phyloP scores from a whole-genome alignment of 108 stramenopile genomes.

The Stephanodiscus minutulus region DNA sequence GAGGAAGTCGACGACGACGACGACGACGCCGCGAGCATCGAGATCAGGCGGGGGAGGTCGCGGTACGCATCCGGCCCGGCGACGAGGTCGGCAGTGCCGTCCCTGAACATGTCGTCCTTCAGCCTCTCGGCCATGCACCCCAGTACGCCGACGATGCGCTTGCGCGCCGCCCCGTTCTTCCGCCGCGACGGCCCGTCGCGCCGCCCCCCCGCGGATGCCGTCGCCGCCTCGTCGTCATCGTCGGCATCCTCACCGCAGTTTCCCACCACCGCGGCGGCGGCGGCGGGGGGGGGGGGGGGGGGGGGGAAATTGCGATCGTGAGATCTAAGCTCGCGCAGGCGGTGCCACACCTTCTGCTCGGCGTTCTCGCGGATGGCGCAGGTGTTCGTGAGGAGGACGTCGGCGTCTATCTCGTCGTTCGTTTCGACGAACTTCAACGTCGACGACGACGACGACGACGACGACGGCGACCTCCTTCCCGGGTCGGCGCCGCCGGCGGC shows the following conservation, averaged over 20 bases:
- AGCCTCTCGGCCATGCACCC: conserved; percentile 99
- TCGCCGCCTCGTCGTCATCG: background rate
- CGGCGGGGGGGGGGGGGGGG: background rate
- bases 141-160: conserved; percentile 91
- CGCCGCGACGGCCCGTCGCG: background rate
- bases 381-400: conserved; percentile 94
- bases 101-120: conserved; percentile 88
- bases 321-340: conserved; percentile 64
- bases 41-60: conserved; percentile 90
- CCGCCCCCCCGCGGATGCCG: background rate
- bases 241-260: background rate
- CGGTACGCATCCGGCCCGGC: conserved; percentile 99
- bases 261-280: too few species aligned
- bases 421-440: conserved; percentile 43
- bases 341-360: conserved; percentile 95
- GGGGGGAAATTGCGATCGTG: conserved; percentile 37
- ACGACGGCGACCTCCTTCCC: too few species aligned
- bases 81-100: conserved; percentile 90
- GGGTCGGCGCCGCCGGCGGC: background rate
- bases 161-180: conserved; percentile 8
- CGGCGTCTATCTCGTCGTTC: conserved; percentile 58
- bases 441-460: conserved; percentile 3
- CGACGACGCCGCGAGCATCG: conserved; percentile 44
- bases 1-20: background rate
- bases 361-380: conserved; percentile 99